phyloP scores from a whole-genome alignment of 805 yeast species.

The Kluyveromyces starmeri region DNA sequence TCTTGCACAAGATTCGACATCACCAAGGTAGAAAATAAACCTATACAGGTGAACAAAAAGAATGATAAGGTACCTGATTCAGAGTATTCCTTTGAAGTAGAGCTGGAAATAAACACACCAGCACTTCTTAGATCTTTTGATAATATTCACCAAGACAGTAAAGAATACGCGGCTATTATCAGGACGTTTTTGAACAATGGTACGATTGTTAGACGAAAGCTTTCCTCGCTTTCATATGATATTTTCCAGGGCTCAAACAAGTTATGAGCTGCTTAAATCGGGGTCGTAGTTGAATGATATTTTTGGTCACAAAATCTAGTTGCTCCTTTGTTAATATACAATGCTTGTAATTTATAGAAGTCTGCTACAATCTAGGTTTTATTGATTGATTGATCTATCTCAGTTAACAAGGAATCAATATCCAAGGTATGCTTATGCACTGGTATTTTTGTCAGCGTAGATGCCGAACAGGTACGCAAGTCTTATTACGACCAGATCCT shows the following conservation, averaged over 20 bases:
- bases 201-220: slow-evolving; percentile 34
- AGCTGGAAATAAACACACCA: slow-evolving; percentile 41
- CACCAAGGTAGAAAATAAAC: slow-evolving; percentile 33
- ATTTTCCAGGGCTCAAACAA: slow-evolving; percentile 32
- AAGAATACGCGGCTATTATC: slow-evolving; percentile 49
- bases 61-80: slow-evolving; percentile 20
- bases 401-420: slow-evolving; percentile 1
- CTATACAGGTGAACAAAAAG: slow-evolving; percentile 30
- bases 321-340: too few relatives aligned
- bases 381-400: slow-evolving; percentile 1
- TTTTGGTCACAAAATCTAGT: too few relatives aligned
- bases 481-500: slow-evolving; percentile 84
- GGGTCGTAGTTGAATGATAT: too few relatives aligned
- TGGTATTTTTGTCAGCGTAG: slow-evolving; percentile 44
- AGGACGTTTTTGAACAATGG: slow-evolving; percentile 54
- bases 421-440: not conserved
- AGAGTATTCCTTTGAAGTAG: slow-evolving; percentile 36
- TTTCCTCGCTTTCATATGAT: slow-evolving; percentile 26
- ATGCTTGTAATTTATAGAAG: too few relatives aligned
- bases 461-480: slow-evolving; percentile 81
- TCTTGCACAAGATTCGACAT: slow-evolving; percentile 67
- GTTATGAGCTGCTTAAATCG: too few relatives aligned
- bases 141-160: slow-evolving; percentile 36
- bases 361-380: too few relatives aligned
- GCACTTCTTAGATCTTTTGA: slow-evolving; percentile 35